Evolutionary conservation across 2,329 filamentous ascomycete species (phyloP).

Genomic region (Arthrobotrys musiformis): DNA sequence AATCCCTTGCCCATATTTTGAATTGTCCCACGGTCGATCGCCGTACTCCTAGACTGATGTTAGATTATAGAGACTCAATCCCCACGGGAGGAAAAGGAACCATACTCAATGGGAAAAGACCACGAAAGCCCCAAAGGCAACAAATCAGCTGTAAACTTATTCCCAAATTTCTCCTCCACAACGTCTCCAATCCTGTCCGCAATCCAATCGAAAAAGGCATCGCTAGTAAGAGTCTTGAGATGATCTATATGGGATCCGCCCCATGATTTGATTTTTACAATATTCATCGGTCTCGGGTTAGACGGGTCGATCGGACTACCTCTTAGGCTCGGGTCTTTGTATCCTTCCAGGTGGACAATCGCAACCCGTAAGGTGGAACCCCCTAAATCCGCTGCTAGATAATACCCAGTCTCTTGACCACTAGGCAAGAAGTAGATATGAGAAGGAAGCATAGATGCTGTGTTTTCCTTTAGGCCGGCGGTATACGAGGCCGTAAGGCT

Average conservation of each 20-base stretch:
- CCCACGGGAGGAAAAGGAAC: constrained; percentile 41
- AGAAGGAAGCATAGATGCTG: constrained; percentile 45
- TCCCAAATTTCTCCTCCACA: constrained; percentile 65
- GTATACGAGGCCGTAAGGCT: constrained; percentile 32
- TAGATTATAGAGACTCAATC: constrained; percentile 59
- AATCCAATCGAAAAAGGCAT: constrained; percentile 76
- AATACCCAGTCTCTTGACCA: constrained; percentile 39
- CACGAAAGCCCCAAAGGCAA: constrained; percentile 73
- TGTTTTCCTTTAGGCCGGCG: constrained; percentile 24
- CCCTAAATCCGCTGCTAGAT: constrained; percentile 70
- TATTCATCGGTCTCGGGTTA: constrained; percentile 62
- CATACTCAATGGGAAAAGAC: constrained; percentile 77
- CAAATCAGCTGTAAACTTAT: constrained; percentile 59
- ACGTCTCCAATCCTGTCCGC: constrained; percentile 71
- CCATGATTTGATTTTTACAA: constrained; percentile 68
- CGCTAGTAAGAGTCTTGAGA: constrained; percentile 70
- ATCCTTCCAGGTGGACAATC: constrained; percentile 70
- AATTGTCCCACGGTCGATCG: constrained; percentile 65
- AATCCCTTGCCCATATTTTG: constrained; percentile 65
- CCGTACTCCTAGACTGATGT: constrained; percentile 66
- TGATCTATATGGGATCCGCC: constrained; percentile 60
- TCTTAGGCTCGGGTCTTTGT: constrained; percentile 61
- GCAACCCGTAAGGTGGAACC: constrained; percentile 75
- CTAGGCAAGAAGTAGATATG: constrained; percentile 48
- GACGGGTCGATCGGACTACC: constrained; percentile 58